Percentiles rank a stretch among this genome's conserved stretches.
Evolutionary conservation across 1,284 basidiomycete species (phyloP).

Genomic region (Leucoagaricus sp.): DNA sequence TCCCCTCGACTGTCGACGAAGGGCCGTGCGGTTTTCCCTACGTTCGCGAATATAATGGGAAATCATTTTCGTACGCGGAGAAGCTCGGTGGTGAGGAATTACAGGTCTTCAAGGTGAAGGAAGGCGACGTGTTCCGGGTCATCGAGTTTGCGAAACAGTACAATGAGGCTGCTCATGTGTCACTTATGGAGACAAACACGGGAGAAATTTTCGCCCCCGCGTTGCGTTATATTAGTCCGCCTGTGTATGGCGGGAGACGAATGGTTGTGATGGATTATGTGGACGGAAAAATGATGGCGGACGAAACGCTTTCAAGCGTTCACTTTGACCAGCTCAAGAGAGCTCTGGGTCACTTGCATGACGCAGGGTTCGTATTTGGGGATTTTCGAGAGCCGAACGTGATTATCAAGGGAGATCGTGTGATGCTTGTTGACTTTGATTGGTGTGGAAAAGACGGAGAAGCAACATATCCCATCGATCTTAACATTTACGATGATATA

Average conservation of each 20-base stretch:
- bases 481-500: background rate
- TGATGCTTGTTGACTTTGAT: background rate
- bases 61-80: background rate
- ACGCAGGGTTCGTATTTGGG: background rate
- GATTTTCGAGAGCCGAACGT: background rate
- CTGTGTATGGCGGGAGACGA: background rate
- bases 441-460: background rate
- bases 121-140: too few relatives aligned
- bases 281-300: background rate
- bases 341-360: background rate
- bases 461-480: background rate
- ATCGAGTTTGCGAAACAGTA: background rate
- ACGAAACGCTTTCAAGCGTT: background rate
- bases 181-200: background rate
- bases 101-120: background rate
- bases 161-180: background rate
- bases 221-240: background rate
- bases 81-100: background rate
- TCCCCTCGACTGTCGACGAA: background rate
- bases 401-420: background rate
- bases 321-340: background rate
- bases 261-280: conserved; percentile 4
- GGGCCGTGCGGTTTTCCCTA: background rate
- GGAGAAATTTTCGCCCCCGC: background rate
- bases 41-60: background rate